Percentiles rank a stretch among this genome's conserved stretches.
phyloP scores from a whole-genome alignment of 2,329 filamentous ascomycete genomes.

The Dactylellina leptospora region DNA sequence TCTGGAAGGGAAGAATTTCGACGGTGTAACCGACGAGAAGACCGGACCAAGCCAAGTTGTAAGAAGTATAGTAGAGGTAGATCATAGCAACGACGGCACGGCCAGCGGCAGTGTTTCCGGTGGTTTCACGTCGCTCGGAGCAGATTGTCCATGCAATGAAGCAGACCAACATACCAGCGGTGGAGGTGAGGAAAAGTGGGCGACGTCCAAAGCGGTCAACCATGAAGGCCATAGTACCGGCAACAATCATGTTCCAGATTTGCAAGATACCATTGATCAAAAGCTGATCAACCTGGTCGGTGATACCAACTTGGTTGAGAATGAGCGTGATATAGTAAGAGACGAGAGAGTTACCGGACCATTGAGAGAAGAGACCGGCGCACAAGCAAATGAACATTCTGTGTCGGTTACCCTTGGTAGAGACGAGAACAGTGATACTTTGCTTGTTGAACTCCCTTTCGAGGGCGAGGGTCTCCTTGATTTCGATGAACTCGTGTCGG shows the following conservation, averaged over 20 bases:
- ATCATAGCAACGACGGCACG: slow-evolving; percentile 59
- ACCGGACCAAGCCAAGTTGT: slow-evolving; percentile 62
- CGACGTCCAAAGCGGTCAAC: slow-evolving; percentile 58
- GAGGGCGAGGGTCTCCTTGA: slow-evolving; percentile 62
- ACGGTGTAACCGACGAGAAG: slow-evolving; percentile 63
- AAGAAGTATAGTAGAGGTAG: slow-evolving; percentile 59
- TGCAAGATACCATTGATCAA: slow-evolving; percentile 63
- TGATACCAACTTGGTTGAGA: slow-evolving; percentile 56
- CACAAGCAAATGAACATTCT: slow-evolving; percentile 67
- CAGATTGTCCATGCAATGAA: slow-evolving; percentile 62
- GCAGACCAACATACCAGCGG: slow-evolving; percentile 60
- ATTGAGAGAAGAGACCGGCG: slow-evolving; percentile 68
- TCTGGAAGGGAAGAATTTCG: slow-evolving; percentile 63
- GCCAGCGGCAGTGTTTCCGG: slow-evolving; percentile 55
- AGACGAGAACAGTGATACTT: slow-evolving; percentile 63
- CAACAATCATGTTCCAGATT: slow-evolving; percentile 58
- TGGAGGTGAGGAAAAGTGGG: slow-evolving; percentile 61
- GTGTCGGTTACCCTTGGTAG: slow-evolving; percentile 66
- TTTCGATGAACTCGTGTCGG: slow-evolving; percentile 62
- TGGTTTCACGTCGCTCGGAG: slow-evolving; percentile 58
- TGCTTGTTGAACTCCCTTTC: slow-evolving; percentile 64
- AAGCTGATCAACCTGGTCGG: slow-evolving; percentile 56
- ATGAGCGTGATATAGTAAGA: slow-evolving; percentile 61
- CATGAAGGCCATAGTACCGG: slow-evolving; percentile 56
- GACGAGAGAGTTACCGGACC: slow-evolving; percentile 67